Evolutionary conservation across 257 asterid species (phyloP).

Genomic region (Solanum sejunctum): DNA sequence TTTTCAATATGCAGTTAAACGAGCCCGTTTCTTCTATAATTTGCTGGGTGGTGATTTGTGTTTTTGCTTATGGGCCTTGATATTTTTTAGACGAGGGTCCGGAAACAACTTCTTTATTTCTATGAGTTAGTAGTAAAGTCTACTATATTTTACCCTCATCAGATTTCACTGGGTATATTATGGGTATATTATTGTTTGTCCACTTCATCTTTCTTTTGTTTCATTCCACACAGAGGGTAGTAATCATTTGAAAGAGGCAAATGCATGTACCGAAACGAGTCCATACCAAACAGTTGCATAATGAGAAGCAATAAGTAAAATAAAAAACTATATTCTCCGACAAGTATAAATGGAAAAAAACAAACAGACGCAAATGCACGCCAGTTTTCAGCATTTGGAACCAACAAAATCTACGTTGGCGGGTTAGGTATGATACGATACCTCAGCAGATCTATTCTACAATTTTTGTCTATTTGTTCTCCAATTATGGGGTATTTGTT

Average conservation of each 20-base stretch:
- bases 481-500: background rate
- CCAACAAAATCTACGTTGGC: slow-evolving; percentile 3
- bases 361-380: background rate
- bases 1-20: background rate
- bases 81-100: too few relatives aligned
- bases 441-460: background rate
- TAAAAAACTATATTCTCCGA: background rate
- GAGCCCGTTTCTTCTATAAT: background rate
- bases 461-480: background rate
- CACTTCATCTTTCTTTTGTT: background rate
- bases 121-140: too few relatives aligned
- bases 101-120: too few relatives aligned
- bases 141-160: too few relatives aligned
- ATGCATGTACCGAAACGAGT: background rate
- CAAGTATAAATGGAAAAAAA: background rate
- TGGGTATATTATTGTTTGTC: too few relatives aligned
- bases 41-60: background rate
- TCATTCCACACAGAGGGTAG: background rate
- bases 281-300: background rate
- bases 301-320: background rate
- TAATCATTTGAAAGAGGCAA: background rate
- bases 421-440: slow-evolving; percentile 4
- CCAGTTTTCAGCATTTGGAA: background rate
- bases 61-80: too few relatives aligned
- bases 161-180: too few relatives aligned